A percentile compares a stretch with the other conserved stretches of the same genome.
Conservation (phyloP, 139 green algal genomes). For the Nannochloris sp. region DNA sequence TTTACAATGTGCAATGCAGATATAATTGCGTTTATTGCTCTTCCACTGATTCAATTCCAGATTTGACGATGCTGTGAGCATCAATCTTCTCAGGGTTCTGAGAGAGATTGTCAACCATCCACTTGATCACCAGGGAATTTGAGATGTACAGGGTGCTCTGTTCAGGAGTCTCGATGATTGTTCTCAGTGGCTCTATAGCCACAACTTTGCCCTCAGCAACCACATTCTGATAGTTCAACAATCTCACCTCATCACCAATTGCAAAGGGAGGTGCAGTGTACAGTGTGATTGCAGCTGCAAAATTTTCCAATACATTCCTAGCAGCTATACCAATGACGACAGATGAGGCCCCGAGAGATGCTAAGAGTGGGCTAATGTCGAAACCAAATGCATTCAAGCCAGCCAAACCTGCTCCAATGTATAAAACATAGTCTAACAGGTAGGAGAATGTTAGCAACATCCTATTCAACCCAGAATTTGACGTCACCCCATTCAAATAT, state of each 20-base stretch:
- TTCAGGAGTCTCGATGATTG: slow-evolving; percentile 12
- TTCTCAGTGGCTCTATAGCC: slow-evolving; percentile 22
- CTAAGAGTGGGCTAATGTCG: slow-evolving; percentile 19
- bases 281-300: slow-evolving; percentile 13
- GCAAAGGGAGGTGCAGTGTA: slow-evolving; percentile 13
- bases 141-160: slow-evolving; percentile 12
- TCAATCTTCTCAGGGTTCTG: neutral
- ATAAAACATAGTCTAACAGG: slow-evolving; percentile 6
- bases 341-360: slow-evolving; percentile 14
- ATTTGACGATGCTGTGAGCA: no score
- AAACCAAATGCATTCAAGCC: slow-evolving; percentile 9
- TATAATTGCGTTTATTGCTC: neutral
- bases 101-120: neutral
- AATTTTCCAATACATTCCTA: slow-evolving; percentile 8
- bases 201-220: slow-evolving; percentile 12
- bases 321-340: slow-evolving; percentile 20
- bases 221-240: neutral
- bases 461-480: neutral
- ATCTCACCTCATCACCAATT: slow-evolving; percentile 13
- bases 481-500: neutral
- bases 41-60: neutral
- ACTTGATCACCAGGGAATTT: slow-evolving; percentile 13
- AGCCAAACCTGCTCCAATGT: neutral
- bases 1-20: no score
- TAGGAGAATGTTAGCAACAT: slow-evolving; percentile 4